These are phyloP conservation scores for Senna tora DNA, from an alignment of 306 rosid species.

Conservation along the genomic window DNA sequence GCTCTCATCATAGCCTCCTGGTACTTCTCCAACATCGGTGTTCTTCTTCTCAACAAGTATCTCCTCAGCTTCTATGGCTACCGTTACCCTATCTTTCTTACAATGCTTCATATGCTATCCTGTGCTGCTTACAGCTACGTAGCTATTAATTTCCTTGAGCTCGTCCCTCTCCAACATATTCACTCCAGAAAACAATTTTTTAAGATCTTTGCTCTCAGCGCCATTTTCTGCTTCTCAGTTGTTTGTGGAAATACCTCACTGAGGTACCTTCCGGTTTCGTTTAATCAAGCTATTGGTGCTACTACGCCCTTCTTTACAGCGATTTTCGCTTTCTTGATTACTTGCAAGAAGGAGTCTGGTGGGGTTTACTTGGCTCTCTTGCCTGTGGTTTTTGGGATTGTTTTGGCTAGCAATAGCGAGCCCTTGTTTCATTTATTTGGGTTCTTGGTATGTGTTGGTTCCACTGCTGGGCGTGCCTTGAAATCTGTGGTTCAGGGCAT, in stretches of 20 bases:
- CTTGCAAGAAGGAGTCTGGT: constrained; percentile 73
- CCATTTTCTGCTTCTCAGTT: constrained; percentile 90
- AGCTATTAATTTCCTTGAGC: constrained; percentile 63
- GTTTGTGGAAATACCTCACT: constrained; percentile 92
- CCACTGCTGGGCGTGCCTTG: constrained; percentile 90
- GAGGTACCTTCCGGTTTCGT: constrained; percentile 83
- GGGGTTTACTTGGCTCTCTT: constrained; percentile 74
- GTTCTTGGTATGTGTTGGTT: constrained; percentile 76
- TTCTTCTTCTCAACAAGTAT: constrained; percentile 88
- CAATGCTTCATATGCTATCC: constrained; percentile 94
- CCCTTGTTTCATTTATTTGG: constrained; percentile 82
- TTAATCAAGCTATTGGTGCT: constrained; percentile 94
- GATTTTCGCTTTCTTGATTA: constrained; percentile 69
- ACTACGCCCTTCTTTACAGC: constrained; percentile 96
- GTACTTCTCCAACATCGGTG: constrained; percentile 93
- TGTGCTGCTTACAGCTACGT: constrained; percentile 71
- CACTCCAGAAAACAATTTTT: constrained; percentile 73
- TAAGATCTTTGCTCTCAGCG: constrained; percentile 77
- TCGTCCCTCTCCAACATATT: constrained; percentile 78
- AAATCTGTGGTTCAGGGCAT: constrained; percentile 92
- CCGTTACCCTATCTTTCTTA: constrained; percentile 88
- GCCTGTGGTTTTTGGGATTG: constrained; percentile 89
- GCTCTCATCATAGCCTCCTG: constrained; percentile 68
- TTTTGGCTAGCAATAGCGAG: constrained; percentile 77
- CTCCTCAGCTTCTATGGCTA: constrained; percentile 85